Conservation (phyloP, 139 green algal genomes). For the Tetratostichococcus sp. region DNA sequence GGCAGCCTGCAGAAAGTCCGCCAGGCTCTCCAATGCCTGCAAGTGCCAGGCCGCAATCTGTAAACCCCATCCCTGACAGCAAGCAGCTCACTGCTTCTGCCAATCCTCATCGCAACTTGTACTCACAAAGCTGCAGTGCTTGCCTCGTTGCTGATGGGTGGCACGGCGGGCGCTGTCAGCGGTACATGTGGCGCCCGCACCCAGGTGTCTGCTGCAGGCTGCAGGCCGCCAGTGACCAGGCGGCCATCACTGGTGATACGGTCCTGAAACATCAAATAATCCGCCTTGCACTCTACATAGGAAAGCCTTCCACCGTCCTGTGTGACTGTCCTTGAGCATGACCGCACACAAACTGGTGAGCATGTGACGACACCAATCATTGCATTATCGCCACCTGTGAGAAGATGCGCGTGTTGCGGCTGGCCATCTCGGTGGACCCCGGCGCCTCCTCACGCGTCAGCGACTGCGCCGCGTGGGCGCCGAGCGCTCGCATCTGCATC, state of each 20-base stretch:
- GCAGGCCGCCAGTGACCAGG: neutral
- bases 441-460: neutral
- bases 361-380: too few species aligned
- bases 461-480: neutral
- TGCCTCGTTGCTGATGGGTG: slow-evolving; percentile 6
- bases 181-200: slow-evolving; percentile 10
- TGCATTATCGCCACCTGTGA: neutral
- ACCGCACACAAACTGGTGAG: too few species aligned
- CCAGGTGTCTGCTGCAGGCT: neutral
- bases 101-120: too few species aligned
- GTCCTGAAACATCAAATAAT: too few species aligned
- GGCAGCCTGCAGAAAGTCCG: slow-evolving; percentile 27
- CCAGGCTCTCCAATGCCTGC: slow-evolving; percentile 40
- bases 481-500: neutral
- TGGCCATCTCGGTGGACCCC: neutral
- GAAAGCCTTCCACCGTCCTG: too few species aligned
- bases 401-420: neutral
- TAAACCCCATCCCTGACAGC: too few species aligned
- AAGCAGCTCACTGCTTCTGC: too few species aligned
- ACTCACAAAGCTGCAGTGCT: too few species aligned
- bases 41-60: too few species aligned
- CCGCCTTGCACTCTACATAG: too few species aligned
- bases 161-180: slow-evolving; percentile 7
- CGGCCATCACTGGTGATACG: slow-evolving; percentile 11
- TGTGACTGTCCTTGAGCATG: too few species aligned